Conservation (phyloP, 2,329 filamentous ascomycete genomes). For the Colletotrichum incanum region DNA sequence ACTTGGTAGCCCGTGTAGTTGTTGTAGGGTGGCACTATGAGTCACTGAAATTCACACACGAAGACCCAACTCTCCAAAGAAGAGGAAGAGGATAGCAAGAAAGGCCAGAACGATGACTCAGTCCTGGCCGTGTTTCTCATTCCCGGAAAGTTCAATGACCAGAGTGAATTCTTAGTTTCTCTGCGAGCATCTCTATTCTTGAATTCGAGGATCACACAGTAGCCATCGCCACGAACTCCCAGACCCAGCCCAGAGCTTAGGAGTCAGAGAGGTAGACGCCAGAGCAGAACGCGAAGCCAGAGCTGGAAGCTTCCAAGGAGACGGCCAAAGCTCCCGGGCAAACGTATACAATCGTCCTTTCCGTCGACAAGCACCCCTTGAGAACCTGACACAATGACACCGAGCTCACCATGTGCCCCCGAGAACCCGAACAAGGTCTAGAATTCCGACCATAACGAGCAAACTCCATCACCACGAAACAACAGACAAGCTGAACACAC, state of each 20-base stretch:
- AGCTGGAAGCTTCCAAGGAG: neutral
- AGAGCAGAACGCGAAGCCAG: neutral
- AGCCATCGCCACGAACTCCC: neutral
- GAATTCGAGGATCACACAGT: neutral
- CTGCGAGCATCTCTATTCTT: neutral
- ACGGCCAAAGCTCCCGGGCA: neutral
- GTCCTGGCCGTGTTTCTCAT: neutral
- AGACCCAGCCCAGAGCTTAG: neutral
- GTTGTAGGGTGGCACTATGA: neutral
- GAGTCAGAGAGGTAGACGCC: neutral
- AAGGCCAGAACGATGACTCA: neutral
- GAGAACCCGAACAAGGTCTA: neutral
- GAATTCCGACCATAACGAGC: neutral
- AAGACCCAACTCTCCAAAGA: neutral
- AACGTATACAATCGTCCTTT: neutral
- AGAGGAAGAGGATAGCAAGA: neutral
- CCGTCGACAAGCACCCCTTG: constrained; percentile 22
- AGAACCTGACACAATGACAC: constrained; percentile 21
- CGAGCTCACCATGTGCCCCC: neutral
- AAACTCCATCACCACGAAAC: neutral
- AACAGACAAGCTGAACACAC: neutral
- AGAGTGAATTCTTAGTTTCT: neutral
- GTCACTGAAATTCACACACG: neutral
- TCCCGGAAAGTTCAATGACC: neutral
- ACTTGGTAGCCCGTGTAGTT: neutral